Conservation (phyloP, 306 rosid genomes). For the Trichosanthes truncata region DNA sequence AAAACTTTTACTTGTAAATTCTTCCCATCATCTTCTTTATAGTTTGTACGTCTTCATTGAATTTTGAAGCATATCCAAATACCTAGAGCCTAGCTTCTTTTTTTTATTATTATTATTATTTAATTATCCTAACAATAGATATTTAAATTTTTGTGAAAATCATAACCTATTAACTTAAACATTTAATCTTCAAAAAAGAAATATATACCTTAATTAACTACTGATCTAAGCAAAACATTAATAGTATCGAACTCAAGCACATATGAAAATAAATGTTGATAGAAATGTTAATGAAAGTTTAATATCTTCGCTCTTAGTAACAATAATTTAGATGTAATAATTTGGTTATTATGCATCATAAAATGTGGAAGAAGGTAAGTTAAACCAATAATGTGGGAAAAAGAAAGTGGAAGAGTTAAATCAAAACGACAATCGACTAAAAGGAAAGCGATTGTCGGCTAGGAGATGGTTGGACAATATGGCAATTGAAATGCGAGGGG, state of each 20-base stretch:
- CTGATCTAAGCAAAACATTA: not conserved
- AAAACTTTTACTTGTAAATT: not conserved
- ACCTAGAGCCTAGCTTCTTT: not conserved
- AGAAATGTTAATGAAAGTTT: too few relatives aligned
- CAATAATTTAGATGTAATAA: not conserved
- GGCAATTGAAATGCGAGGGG: not conserved
- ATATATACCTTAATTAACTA: too few relatives aligned
- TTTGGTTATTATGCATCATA: not conserved
- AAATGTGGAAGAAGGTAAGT: not conserved
- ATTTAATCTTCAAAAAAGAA: too few relatives aligned
- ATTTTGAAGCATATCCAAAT: not conserved
- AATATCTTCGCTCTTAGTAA: not conserved
- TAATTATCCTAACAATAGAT: too few relatives aligned
- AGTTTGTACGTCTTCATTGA: not conserved
- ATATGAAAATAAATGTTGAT: too few relatives aligned
- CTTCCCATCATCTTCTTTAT: not conserved
- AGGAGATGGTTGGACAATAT: not conserved
- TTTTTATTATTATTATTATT: not conserved
- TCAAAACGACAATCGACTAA: not conserved
- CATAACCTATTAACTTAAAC: too few relatives aligned
- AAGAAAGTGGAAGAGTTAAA: constrained; percentile 1
- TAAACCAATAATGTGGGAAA: not conserved
- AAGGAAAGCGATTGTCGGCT: constrained; percentile 2
- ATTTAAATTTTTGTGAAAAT: too few relatives aligned
- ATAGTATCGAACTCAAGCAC: too few relatives aligned